A percentile compares a stretch with the other conserved stretches of the same genome.
Evolutionary conservation across 352 stramenopile species (phyloP).

Genomic region (Phytophthora melonis): DNA sequence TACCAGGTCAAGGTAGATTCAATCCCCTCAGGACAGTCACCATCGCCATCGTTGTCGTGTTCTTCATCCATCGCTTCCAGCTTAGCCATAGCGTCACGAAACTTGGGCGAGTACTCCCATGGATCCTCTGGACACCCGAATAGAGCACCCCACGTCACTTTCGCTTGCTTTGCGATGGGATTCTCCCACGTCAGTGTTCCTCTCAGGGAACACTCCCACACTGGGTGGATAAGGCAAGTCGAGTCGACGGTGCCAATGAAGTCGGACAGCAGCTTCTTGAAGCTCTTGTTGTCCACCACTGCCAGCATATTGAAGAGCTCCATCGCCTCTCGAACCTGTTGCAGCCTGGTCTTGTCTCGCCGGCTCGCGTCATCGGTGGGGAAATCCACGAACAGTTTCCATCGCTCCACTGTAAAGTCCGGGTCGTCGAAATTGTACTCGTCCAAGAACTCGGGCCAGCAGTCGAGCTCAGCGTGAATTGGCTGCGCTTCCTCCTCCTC

Average conservation of each 20-base stretch:
- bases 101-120: too few relatives aligned
- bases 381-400: constrained; percentile 14
- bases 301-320: constrained; percentile 31
- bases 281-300: constrained; percentile 12
- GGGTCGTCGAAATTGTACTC: neutral
- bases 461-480: neutral
- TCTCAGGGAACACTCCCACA: constrained; percentile 27
- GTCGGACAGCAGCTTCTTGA: neutral
- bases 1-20: too few relatives aligned
- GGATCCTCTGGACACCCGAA: constrained; percentile 9
- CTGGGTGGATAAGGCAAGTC: constrained; percentile 1
- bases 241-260: too few relatives aligned
- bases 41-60: too few relatives aligned
- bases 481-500: too few relatives aligned
- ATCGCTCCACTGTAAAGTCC: neutral
- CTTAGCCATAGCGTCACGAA: too few relatives aligned
- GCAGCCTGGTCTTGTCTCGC: neutral
- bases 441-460: constrained; percentile 11
- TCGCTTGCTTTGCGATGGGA: neutral
- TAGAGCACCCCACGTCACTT: constrained; percentile 14
- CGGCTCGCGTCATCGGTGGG: constrained; percentile 13
- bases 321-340: constrained; percentile 27
- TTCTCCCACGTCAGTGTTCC: constrained; percentile 10
- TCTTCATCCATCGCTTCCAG: too few relatives aligned
- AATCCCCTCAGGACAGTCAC: too few relatives aligned